These are phyloP conservation scores for Microbotryum lychnidis-dioicae DNA, from an alignment of 1,284 basidiomycete genomes.

Conservation along the genomic window DNA sequence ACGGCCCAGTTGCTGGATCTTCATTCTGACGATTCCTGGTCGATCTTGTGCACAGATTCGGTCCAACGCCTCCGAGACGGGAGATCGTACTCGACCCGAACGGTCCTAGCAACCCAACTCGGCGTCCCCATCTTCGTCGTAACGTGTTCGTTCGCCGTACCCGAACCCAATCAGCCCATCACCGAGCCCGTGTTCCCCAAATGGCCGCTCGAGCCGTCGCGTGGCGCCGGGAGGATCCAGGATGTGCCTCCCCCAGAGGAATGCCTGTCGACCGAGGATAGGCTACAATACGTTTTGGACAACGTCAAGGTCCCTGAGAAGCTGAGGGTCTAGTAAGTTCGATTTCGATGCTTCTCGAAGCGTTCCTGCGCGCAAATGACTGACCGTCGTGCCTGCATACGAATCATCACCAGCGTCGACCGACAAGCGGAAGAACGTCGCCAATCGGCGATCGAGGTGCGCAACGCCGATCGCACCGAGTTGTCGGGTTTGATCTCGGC, in stretches of 20 bases:
- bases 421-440: conserved; percentile 29
- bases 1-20: background rate
- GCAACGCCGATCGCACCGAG: conserved; percentile 46
- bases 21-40: background rate
- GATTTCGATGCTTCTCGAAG: too few species aligned
- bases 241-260: conserved; percentile 30
- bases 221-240: background rate
- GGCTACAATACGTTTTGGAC: conserved; percentile 22
- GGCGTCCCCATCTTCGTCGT: conserved; percentile 71
- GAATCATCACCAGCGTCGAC: conserved; percentile 10
- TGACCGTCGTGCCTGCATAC: background rate
- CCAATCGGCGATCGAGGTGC: conserved; percentile 31
- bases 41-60: background rate
- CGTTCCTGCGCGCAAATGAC: background rate
- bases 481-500: conserved; percentile 39
- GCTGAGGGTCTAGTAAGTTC: conserved; percentile 27
- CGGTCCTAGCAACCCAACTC: conserved; percentile 67
- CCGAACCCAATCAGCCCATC: conserved; percentile 58
- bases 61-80: conserved; percentile 74
- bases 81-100: conserved; percentile 56
- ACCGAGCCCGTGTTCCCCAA: conserved; percentile 13
- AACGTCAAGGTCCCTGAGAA: conserved; percentile 25
- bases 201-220: conserved; percentile 11
- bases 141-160: conserved; percentile 74
- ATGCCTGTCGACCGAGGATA: conserved; percentile 31